These are phyloP conservation scores for Ephemerocybe angulata DNA, from an alignment of 768 basidiomycete genomes.

Conservation along the genomic window DNA sequence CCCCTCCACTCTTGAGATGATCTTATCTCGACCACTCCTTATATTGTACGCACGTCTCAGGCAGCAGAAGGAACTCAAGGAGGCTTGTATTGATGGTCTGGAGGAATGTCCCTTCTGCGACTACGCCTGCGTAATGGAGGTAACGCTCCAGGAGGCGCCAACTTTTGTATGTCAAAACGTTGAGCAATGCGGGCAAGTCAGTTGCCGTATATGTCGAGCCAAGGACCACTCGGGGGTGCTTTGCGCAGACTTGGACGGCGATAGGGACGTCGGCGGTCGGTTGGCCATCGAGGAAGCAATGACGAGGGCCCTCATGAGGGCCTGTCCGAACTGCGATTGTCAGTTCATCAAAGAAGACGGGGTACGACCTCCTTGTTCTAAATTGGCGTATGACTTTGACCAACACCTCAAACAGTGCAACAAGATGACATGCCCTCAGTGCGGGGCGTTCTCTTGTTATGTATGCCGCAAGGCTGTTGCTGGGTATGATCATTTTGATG, in stretches of 20 bases:
- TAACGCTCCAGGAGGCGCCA: conserved; percentile 49
- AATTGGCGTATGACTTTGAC: neutral
- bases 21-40: no score
- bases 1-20: no score
- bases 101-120: conserved; percentile 93
- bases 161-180: conserved; percentile 54
- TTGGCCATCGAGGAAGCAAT: conserved; percentile 91
- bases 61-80: conserved; percentile 75
- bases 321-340: conserved; percentile 86
- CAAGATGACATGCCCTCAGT: conserved; percentile 83
- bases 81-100: conserved; percentile 71
- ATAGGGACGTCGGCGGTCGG: conserved; percentile 67
- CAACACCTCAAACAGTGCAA: conserved; percentile 59
- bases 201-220: conserved; percentile 78
- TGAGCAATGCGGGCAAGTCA: conserved; percentile 73
- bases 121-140: conserved; percentile 77
- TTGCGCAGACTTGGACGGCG: conserved; percentile 76
- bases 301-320: conserved; percentile 83
- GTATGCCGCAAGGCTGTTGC: conserved; percentile 69
- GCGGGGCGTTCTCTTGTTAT: conserved; percentile 76
- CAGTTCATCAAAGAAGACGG: conserved; percentile 69
- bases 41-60: conserved; percentile 23
- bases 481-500: conserved; percentile 75
- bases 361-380: conserved; percentile 48
- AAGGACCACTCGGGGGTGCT: conserved; percentile 80